These are phyloP conservation scores for Carex arenaria DNA, from an alignment of 202 grass and related monocot species.

Conservation along the genomic window DNA sequence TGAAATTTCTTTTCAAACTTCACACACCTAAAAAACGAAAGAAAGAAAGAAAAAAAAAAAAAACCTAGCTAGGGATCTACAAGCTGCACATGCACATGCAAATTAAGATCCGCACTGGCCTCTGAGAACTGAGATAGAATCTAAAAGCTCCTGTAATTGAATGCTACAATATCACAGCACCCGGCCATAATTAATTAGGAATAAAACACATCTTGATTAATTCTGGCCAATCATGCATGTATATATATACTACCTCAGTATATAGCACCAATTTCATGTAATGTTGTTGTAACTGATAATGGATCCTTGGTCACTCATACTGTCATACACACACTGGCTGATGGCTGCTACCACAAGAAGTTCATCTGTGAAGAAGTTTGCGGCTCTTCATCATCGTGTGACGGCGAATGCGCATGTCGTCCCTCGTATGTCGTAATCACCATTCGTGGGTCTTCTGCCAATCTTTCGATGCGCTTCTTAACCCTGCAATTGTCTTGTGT, in stretches of 20 bases:
- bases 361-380: conserved; percentile 51
- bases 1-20: conserved; percentile 5
- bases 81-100: conserved; percentile 6
- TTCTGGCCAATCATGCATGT: background rate
- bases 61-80: background rate
- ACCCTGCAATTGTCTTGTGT: conserved; percentile 84
- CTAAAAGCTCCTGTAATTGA: background rate
- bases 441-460: conserved; percentile 86
- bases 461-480: conserved; percentile 85
- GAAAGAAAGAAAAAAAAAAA: background rate
- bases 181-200: background rate
- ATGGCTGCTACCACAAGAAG: conserved; percentile 64
- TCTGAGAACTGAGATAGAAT: background rate
- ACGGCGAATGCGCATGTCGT: conserved; percentile 73
- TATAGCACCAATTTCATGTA: background rate
- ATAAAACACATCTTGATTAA: background rate
- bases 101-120: background rate
- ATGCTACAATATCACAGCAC: background rate
- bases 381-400: conserved; percentile 57
- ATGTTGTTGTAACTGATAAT: background rate
- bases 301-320: too few species aligned
- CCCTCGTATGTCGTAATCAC: conserved; percentile 95
- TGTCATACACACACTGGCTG: background rate
- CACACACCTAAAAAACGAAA: background rate
- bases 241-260: background rate